A percentile compares a stretch with the other conserved stretches of the same genome.
These are phyloP conservation scores for Jamesozyma lodderae DNA, from an alignment of 805 yeast species.

Conservation along the genomic window DNA sequence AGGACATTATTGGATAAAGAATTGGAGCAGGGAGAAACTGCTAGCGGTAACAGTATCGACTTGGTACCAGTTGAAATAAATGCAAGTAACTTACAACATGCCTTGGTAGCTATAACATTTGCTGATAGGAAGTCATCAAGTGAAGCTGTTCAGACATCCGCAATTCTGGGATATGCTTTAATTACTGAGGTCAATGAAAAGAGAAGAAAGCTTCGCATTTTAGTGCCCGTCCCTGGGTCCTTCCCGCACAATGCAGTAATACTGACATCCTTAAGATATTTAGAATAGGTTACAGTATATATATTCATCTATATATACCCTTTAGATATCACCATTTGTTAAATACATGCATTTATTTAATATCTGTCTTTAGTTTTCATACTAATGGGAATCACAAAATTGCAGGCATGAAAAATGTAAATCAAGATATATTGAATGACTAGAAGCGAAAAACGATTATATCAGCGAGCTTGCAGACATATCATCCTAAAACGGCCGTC, in stretches of 20 bases:
- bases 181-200: conserved; percentile 64
- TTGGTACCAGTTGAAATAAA: conserved; percentile 36
- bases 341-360: too few species aligned
- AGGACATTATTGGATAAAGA: conserved; percentile 21
- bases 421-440: too few species aligned
- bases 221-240: conserved; percentile 82
- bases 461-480: too few species aligned
- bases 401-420: too few species aligned
- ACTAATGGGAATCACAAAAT: too few species aligned
- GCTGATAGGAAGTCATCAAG: conserved; percentile 40
- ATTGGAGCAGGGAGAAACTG: conserved; percentile 6
- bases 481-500: too few species aligned
- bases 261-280: conserved; percentile 70
- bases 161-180: conserved; percentile 73
- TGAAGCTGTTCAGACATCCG: conserved; percentile 42
- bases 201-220: conserved; percentile 54
- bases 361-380: too few species aligned
- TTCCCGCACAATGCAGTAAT: conserved; percentile 69
- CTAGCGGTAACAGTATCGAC: conserved; percentile 23
- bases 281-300: conserved; percentile 42
- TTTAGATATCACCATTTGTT: too few species aligned
- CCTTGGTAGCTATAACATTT: conserved; percentile 58
- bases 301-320: background rate
- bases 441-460: too few species aligned
- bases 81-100: conserved; percentile 56